Percentiles rank a stretch among this genome's conserved stretches.
Conservation (phyloP, 2,329 filamentous ascomycete species). For the Xylariomycetidae sp. region DNA sequence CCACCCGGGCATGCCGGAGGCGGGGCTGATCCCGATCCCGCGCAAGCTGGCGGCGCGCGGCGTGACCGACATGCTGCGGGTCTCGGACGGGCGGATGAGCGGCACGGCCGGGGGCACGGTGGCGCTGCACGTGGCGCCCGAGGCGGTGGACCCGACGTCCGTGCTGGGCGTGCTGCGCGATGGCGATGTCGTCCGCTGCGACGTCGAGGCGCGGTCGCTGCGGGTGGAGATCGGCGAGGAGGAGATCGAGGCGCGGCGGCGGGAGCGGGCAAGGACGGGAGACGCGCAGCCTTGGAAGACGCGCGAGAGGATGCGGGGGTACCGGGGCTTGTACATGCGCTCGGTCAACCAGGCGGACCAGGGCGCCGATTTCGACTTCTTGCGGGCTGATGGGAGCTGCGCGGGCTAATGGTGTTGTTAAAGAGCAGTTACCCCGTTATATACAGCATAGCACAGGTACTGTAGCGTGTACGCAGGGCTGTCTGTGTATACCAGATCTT, state of each 20-base stretch:
- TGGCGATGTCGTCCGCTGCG: slow-evolving; percentile 74
- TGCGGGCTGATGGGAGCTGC: slow-evolving; percentile 44
- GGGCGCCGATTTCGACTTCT: slow-evolving; percentile 57
- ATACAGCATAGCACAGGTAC: too few species aligned
- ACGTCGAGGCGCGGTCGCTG: slow-evolving; percentile 60
- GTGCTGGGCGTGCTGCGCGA: slow-evolving; percentile 71
- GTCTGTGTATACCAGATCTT: too few species aligned
- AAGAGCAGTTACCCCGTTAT: too few species aligned
- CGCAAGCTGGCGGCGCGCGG: slow-evolving; percentile 72
- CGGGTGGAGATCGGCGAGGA: slow-evolving; percentile 57
- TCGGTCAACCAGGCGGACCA: slow-evolving; percentile 54
- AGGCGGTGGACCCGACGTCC: slow-evolving; percentile 69
- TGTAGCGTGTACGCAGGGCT: too few species aligned
- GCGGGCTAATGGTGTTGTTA: too few species aligned
- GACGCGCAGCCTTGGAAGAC: slow-evolving; percentile 27
- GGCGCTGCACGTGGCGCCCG: slow-evolving; percentile 79
- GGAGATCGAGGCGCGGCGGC: slow-evolving; percentile 62
- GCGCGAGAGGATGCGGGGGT: slow-evolving; percentile 42
- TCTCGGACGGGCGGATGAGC: slow-evolving; percentile 83
- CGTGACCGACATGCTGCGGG: slow-evolving; percentile 71
- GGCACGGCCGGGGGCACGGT: slow-evolving; percentile 88
- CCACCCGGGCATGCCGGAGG: slow-evolving; percentile 90
- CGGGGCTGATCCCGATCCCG: slow-evolving; percentile 57
- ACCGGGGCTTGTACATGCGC: slow-evolving; percentile 53
- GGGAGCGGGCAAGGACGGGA: slow-evolving; percentile 28